phyloP scores from a whole-genome alignment of 1,284 basidiomycete genomes.

The Cutaneotrichosporon dermatis region DNA sequence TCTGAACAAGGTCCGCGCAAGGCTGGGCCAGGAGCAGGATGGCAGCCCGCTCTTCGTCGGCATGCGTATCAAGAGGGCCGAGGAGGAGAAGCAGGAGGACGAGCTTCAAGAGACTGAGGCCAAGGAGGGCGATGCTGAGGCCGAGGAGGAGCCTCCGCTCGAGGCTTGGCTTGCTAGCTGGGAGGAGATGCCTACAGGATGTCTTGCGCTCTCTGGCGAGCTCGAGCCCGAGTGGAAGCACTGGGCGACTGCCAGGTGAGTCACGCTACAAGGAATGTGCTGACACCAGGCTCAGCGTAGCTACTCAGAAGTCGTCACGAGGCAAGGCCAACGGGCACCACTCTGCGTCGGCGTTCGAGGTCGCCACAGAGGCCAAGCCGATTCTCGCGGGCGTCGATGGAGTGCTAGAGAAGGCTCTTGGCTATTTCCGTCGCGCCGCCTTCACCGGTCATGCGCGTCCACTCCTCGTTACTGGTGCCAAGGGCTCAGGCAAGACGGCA shows the following conservation, averaged over 20 bases:
- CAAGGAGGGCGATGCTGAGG: constrained; percentile 10
- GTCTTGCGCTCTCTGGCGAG: constrained; percentile 54
- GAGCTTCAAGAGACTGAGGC: constrained; percentile 5
- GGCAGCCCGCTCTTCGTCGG: constrained; percentile 8
- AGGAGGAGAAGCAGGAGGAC: constrained; percentile 14
- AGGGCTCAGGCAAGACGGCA: constrained; percentile 68
- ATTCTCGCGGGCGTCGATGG: constrained; percentile 58
- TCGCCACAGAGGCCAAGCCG: background rate
- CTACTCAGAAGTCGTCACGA: constrained; percentile 23
- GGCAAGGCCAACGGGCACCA: constrained; percentile 18
- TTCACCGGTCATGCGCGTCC: constrained; percentile 27
- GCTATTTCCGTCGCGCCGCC: constrained; percentile 28
- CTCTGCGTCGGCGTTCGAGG: background rate
- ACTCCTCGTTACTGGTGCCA: constrained; percentile 51
- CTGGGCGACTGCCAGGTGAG: constrained; percentile 63
- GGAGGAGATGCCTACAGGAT: constrained; percentile 57
- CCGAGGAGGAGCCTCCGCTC: constrained; percentile 17
- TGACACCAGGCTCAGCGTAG: background rate
- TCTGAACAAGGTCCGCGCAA: constrained; percentile 9
- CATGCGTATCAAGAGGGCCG: constrained; percentile 1
- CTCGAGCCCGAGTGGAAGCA: constrained; percentile 55
- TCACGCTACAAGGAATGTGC: constrained; percentile 6
- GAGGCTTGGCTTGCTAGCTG: constrained; percentile 25
- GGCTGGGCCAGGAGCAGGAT: constrained; percentile 12
- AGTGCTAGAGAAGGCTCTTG: constrained; percentile 22